Percentiles rank a stretch among this genome's conserved stretches.
Conservation (phyloP, 1,284 basidiomycete genomes). For the Papiliotrema fonsecae region DNA sequence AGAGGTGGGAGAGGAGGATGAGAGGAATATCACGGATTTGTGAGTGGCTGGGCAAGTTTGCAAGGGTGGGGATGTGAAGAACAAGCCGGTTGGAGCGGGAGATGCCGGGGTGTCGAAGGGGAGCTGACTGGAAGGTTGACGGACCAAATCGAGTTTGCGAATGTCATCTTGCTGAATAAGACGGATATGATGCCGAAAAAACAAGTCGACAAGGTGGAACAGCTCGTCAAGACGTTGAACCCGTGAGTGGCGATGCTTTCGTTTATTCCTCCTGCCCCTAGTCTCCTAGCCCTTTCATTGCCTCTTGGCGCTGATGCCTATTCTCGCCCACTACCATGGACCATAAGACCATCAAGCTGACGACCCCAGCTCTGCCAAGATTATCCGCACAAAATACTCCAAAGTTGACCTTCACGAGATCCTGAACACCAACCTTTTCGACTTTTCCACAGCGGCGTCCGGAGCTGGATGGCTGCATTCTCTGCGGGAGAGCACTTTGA, state of each 20-base stretch:
- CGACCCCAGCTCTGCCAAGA: constrained; percentile 26
- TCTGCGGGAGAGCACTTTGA: constrained; percentile 40
- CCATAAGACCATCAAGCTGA: neutral
- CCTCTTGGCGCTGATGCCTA: too few relatives aligned
- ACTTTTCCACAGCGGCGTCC: constrained; percentile 49
- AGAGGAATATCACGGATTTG: constrained; percentile 51
- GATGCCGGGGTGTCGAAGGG: neutral
- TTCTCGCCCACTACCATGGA: too few relatives aligned
- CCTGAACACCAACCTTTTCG: constrained; percentile 43
- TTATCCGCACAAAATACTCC: constrained; percentile 41
- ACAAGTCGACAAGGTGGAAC: constrained; percentile 38
- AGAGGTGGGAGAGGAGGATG: constrained; percentile 49
- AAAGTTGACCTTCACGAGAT: constrained; percentile 46
- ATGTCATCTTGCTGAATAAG: constrained; percentile 52
- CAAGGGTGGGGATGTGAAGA: neutral
- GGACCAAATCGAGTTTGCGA: constrained; percentile 51
- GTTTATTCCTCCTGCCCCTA: constrained; percentile 3
- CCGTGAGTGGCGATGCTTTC: constrained; percentile 33
- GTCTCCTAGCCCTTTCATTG: neutral
- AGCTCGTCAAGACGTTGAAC: constrained; percentile 48
- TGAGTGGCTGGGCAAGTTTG: constrained; percentile 7
- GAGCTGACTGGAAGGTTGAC: constrained; percentile 27
- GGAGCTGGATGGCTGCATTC: constrained; percentile 51
- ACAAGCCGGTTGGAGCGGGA: too few relatives aligned
- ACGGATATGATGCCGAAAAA: constrained; percentile 39